Evolutionary conservation across 495 filamentous ascomycete species (phyloP).

Genomic region (Articulospora tetracladia): DNA sequence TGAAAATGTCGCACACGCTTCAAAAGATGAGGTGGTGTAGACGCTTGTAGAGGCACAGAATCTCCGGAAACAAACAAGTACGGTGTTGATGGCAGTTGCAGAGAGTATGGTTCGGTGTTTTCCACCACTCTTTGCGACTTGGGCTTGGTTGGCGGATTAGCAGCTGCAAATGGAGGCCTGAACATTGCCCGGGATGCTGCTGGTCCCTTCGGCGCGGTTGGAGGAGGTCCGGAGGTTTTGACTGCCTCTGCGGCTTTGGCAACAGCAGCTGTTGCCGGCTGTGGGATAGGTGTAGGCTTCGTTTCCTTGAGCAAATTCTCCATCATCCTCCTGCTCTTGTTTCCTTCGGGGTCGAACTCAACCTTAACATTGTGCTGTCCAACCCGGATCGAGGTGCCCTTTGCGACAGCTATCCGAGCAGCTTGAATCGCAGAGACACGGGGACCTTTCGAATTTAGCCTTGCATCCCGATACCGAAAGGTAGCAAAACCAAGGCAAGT

Average conservation of each 20-base stretch:
- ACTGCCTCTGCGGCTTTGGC: conserved; percentile 26
- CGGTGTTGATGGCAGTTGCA: conserved; percentile 71
- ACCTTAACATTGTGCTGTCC: conserved; percentile 71
- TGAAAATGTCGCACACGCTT: conserved; percentile 76
- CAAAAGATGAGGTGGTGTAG: conserved; percentile 81
- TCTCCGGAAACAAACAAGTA: conserved; percentile 89
- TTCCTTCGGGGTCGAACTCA: conserved; percentile 83
- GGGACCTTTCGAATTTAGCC: conserved; percentile 30
- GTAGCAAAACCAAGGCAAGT: conserved; percentile 89
- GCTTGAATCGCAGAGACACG: conserved; percentile 64
- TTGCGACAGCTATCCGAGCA: conserved; percentile 71
- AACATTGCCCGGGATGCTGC: conserved; percentile 21
- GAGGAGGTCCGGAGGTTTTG: conserved; percentile 61
- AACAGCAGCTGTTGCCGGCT: conserved; percentile 21
- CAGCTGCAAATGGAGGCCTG: conserved; percentile 17
- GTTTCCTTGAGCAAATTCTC: conserved; percentile 56
- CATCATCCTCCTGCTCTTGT: conserved; percentile 69
- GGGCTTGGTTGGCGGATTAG: conserved; percentile 38
- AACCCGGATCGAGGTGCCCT: conserved; percentile 65
- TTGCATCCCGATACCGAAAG: conserved; percentile 79
- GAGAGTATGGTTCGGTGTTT: conserved; percentile 52
- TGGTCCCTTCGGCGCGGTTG: conserved; percentile 81
- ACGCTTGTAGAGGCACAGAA: conserved; percentile 81
- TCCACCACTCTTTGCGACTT: conserved; percentile 48
- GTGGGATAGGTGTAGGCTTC: conserved; percentile 12